These are phyloP conservation scores for Parascedosporium putredinis DNA, from an alignment of 2,329 filamentous ascomycete species.

Conservation along the genomic window DNA sequence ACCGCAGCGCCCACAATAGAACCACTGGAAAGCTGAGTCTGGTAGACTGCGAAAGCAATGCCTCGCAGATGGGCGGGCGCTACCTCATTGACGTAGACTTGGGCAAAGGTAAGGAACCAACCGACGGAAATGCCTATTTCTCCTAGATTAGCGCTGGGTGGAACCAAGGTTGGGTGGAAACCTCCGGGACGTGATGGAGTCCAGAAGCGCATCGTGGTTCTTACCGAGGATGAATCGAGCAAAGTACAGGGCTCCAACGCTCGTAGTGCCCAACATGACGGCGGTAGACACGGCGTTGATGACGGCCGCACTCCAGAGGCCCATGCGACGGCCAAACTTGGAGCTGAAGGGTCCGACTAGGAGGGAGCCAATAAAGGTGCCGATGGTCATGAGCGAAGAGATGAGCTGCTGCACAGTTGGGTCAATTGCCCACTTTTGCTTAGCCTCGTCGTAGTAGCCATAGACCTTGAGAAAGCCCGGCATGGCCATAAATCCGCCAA, in stretches of 20 bases:
- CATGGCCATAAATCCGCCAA: constrained; percentile 17
- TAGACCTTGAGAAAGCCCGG: constrained; percentile 21
- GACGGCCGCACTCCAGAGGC: constrained; percentile 18
- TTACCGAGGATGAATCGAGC: constrained; percentile 20
- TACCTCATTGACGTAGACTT: constrained; percentile 26
- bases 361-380: constrained; percentile 21
- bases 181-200: no score
- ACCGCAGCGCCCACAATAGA: constrained; percentile 23
- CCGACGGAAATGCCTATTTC: constrained; percentile 22
- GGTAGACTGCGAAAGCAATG: constrained; percentile 23
- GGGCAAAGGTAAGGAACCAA: constrained; percentile 25
- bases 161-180: no score
- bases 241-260: constrained; percentile 19
- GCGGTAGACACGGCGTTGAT: constrained; percentile 19
- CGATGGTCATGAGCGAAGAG: constrained; percentile 23
- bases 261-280: constrained; percentile 21
- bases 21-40: constrained; percentile 20
- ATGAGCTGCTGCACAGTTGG: constrained; percentile 25
- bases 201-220: no score
- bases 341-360: constrained; percentile 20
- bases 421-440: constrained; percentile 20
- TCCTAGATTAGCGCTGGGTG: neutral
- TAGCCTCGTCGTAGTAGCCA: constrained; percentile 19
- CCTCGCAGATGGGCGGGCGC: constrained; percentile 25
- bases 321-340: constrained; percentile 17